Percentiles rank a stretch among this genome's conserved stretches.
Evolutionary conservation across 305 asterid genomes (phyloP).

Genomic region (Petunia hybrid): DNA sequence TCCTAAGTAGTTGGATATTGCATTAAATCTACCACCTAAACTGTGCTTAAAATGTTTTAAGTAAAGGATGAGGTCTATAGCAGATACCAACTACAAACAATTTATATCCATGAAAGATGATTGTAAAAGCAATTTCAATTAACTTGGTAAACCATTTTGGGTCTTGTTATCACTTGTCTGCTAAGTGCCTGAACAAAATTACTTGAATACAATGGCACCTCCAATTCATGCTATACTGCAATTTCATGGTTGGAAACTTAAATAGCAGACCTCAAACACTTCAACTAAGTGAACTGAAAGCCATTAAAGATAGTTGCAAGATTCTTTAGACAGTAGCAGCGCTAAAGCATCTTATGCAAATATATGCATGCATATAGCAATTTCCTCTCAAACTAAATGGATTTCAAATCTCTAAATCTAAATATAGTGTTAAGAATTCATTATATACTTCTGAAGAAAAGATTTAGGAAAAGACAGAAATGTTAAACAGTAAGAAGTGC

Average conservation of each 20-base stretch:
- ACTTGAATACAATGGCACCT: constrained; percentile 1
- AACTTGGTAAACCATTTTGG: neutral
- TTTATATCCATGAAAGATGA: neutral
- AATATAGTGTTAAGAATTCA: neutral
- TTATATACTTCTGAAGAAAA: neutral
- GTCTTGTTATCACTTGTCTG: constrained; percentile 1
- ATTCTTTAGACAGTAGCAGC: neutral
- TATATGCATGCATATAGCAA: neutral
- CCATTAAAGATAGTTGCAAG: no score
- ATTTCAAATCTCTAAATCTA: neutral
- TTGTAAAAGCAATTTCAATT: constrained; percentile 5
- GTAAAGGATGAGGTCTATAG: neutral
- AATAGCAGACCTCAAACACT: no score
- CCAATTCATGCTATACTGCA: neutral
- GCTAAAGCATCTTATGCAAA: neutral
- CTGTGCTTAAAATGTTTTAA: neutral
- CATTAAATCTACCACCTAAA: neutral
- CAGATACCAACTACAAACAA: neutral
- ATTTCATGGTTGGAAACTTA: neutral
- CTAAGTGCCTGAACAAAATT: neutral
- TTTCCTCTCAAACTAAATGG: neutral
- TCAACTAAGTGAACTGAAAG: no score
- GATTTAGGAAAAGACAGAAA: neutral
- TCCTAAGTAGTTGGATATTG: neutral
- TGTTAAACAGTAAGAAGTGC: neutral